Base-by-base conservation (phyloP, 805 yeast genomes). In the Ogataea chonburiensis region DNA sequence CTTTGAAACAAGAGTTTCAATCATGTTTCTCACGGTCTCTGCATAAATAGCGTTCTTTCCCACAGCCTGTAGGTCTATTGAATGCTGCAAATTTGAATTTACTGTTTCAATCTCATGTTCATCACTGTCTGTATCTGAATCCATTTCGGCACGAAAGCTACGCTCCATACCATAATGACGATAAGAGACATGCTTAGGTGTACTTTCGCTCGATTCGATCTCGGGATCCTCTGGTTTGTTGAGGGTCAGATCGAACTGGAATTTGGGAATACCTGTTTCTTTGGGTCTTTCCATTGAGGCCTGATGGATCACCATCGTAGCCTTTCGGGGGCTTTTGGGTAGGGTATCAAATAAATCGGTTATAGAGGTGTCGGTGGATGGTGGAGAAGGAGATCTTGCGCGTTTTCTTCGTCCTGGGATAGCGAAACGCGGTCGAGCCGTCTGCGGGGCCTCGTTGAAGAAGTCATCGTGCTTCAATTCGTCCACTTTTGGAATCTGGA, bases 151-250 rank as follows among this genome's bases (percentile, higher is more conserved):
- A 17, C 58, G 47, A 17, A 46, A 60, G 34, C 58, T 55, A 40
- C 67, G 44, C 6, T 43, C 48, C 5, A 19, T 17, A 2, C 68
- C 67, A 38, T 65, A 64, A 6, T 53, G 55, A 19, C 41, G 34
- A 18, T 17, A 24, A n/a, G n/a, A n/a, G n/a, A n/a, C n/a, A n/a
- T n/a, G n/a, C n/a, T n/a, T n/a, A n/a, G n/a, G n/a, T n/a, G n/a
- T n/a, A n/a, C n/a, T n/a, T n/a, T n/a, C n/a, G n/a, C n/a, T n/a
- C n/a, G n/a, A n/a, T n/a, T n/a, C n/a, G n/a, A n/a, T 15, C 24
- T 5, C 17, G 6, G 7, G n/a, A 12, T 9, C 24, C n/a, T n/a
- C 15, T 2, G 15, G 17, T 17, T 27, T 18, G 28, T 17, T 26
- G 12, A 22, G 34, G 17, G 12, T 10, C 17, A 15, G 19, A 5